Evolutionary conservation across 2,329 filamentous ascomycete genomes (phyloP).

Genomic region (Dichotomopilus funicola): DNA sequence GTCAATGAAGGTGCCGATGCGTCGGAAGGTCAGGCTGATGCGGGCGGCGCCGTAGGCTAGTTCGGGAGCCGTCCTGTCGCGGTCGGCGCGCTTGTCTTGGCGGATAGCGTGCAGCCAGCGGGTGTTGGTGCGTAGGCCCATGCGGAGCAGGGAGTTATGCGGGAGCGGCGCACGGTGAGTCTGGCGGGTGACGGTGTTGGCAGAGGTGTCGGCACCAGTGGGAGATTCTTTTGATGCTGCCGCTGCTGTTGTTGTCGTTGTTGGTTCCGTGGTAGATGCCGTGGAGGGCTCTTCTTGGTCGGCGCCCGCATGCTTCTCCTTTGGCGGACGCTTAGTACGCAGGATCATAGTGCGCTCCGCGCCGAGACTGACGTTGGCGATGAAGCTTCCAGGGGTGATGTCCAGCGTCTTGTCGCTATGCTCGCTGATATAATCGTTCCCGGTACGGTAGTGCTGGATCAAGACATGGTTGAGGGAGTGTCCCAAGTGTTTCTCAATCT

Average conservation of each 20-base stretch:
- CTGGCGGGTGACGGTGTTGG: constrained; percentile 34
- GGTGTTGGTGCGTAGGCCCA: constrained; percentile 75
- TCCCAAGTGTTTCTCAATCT: constrained; percentile 65
- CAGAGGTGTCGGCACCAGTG: neutral
- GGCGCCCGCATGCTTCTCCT: constrained; percentile 8
- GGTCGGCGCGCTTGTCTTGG: constrained; percentile 66
- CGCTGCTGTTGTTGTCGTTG: neutral
- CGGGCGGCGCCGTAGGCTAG: constrained; percentile 66
- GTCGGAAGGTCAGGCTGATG: constrained; percentile 86
- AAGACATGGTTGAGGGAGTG: constrained; percentile 85
- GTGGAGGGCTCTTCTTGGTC: neutral
- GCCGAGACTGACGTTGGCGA: constrained; percentile 91
- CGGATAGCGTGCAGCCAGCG: constrained; percentile 90
- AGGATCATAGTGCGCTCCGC: constrained; percentile 86
- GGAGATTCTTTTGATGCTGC: neutral
- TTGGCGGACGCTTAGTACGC: constrained; percentile 63
- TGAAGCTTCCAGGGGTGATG: constrained; percentile 71
- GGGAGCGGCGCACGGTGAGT: constrained; percentile 67
- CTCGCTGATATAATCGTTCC: constrained; percentile 88
- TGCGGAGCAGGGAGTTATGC: constrained; percentile 81
- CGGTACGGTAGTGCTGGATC: constrained; percentile 87
- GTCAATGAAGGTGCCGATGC: constrained; percentile 79
- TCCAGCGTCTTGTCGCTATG: constrained; percentile 97
- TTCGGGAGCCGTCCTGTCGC: constrained; percentile 64
- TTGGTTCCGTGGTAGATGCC: neutral